phyloP scores from a whole-genome alignment of 768 basidiomycete genomes.

The Naganishia kalamii region DNA sequence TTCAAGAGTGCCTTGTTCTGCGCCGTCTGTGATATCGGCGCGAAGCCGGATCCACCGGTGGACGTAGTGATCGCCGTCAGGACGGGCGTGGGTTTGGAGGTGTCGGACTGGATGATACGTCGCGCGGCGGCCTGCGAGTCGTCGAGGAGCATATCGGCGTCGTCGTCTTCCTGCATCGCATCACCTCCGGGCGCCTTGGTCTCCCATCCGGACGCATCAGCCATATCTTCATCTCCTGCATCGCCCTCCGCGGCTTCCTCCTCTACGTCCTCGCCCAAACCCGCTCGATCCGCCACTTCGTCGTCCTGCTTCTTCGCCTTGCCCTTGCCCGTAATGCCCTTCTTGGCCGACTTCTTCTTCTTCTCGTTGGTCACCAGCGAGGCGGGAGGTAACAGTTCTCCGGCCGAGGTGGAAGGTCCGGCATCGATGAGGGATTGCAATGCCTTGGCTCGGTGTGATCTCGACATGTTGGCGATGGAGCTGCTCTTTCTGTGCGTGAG shows the following conservation, averaged over 20 bases:
- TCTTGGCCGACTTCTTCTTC: constrained; percentile 20
- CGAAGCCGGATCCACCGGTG: constrained; percentile 16
- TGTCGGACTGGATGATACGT: constrained; percentile 11
- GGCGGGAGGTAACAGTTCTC: constrained; percentile 23
- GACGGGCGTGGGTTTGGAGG: constrained; percentile 5
- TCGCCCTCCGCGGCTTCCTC: constrained; percentile 16
- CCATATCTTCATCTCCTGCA: constrained; percentile 12
- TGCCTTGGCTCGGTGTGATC: constrained; percentile 46
- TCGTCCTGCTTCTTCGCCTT: constrained; percentile 3
- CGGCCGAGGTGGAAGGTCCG: constrained; percentile 38
- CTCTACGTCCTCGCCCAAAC: constrained; percentile 10
- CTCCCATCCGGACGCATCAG: constrained; percentile 15
- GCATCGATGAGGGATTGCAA: constrained; percentile 43
- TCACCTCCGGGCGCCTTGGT: not conserved
- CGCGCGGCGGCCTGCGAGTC: constrained; percentile 35
- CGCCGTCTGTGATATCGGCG: constrained; percentile 18
- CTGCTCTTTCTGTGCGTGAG: not conserved
- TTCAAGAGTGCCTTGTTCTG: constrained; percentile 50
- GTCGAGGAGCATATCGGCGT: constrained; percentile 58
- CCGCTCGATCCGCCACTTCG: constrained; percentile 18
- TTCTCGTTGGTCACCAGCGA: constrained; percentile 20
- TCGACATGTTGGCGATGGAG: constrained; percentile 34
- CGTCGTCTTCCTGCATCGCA: constrained; percentile 26
- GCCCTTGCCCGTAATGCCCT: constrained; percentile 11
- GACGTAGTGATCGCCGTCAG: not conserved